phyloP scores from a whole-genome alignment of 495 filamentous ascomycete species.

The Elaphomyces granulatus region DNA sequence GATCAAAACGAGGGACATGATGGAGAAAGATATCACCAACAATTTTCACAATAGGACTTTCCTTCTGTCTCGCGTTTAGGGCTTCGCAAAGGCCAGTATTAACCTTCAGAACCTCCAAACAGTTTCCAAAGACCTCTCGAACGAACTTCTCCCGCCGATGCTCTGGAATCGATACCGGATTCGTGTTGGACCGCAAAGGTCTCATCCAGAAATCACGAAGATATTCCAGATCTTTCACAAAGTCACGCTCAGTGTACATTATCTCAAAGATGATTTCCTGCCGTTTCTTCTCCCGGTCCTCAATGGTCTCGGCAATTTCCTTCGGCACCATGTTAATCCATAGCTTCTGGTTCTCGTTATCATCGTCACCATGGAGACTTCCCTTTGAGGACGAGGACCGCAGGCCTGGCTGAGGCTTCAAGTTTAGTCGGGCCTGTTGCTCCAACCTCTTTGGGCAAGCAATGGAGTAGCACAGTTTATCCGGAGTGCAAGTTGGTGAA shows the following conservation, averaged over 20 bases:
- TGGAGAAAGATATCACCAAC: constrained; percentile 92
- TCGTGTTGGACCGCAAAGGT: constrained; percentile 56
- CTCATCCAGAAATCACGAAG: constrained; percentile 98
- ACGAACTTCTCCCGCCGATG: constrained; percentile 81
- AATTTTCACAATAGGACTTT: constrained; percentile 72
- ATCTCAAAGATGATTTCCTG: constrained; percentile 97
- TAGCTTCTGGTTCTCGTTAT: constrained; percentile 90
- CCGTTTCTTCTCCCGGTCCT: constrained; percentile 87
- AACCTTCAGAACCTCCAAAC: constrained; percentile 83
- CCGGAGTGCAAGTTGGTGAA: constrained; percentile 88
- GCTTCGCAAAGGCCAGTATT: constrained; percentile 77
- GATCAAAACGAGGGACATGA: constrained; percentile 81
- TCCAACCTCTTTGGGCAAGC: constrained; percentile 90
- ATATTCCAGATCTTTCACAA: constrained; percentile 98
- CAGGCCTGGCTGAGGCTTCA: constrained; percentile 80
- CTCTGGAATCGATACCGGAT: constrained; percentile 61
- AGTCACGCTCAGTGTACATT: constrained; percentile 98
- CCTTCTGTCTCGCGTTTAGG: constrained; percentile 79
- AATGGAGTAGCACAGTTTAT: constrained; percentile 95
- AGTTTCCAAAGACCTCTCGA: constrained; percentile 88
- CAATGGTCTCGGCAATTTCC: constrained; percentile 77
- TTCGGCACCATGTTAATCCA: constrained; percentile 99
- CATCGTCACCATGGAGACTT: constrained; percentile 66
- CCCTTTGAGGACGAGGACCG: constrained; percentile 65
- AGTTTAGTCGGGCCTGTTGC: constrained; percentile 83